Percentiles rank a stretch among this genome's conserved stretches.
Conservation (phyloP, 805 yeast genomes). For the Kuraishia hungarica region DNA sequence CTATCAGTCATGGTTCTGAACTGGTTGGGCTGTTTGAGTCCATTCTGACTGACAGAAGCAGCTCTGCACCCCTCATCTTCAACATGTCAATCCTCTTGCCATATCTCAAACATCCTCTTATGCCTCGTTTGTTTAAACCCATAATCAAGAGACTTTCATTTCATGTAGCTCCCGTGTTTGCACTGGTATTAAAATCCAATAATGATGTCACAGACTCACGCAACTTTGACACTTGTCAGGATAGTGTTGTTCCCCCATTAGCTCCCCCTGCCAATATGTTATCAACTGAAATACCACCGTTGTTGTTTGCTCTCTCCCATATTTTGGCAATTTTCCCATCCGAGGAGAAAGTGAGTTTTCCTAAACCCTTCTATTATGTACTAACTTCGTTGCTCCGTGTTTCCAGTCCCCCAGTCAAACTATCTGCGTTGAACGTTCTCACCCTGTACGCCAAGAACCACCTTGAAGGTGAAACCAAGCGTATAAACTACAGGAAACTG, state of each 20-base stretch:
- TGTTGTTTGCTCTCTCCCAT: conserved; percentile 17
- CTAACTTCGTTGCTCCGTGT: conserved; percentile 15
- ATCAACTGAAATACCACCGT: conserved; percentile 15
- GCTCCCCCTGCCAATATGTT: conserved; percentile 12
- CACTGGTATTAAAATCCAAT: conserved; percentile 10
- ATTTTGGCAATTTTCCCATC: conserved; percentile 7
- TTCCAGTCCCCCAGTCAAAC: conserved; percentile 14
- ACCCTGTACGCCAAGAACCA: conserved; percentile 15
- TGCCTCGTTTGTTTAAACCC: conserved; percentile 12
- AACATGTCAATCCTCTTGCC: conserved; percentile 17
- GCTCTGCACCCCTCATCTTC: conserved; percentile 11
- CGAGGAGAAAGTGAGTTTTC: conserved; percentile 5
- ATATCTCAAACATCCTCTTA: conserved; percentile 8
- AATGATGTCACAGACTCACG: conserved; percentile 7
- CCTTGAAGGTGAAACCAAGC: conserved; percentile 8
- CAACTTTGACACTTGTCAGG: conserved; percentile 11
- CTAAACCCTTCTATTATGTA: conserved; percentile 18
- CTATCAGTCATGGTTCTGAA: conserved; percentile 5
- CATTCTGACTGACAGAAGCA: conserved; percentile 6
- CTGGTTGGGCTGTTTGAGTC: conserved; percentile 10
- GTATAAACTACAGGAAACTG: conserved; percentile 13
- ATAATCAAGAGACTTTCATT: conserved; percentile 14
- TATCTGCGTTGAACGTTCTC: conserved; percentile 19
- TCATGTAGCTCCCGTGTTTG: conserved; percentile 14
- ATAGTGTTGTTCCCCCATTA: conserved; percentile 9